Evolutionary conservation across 2,329 filamentous ascomycete species (phyloP), one percentile per base, ranked within the genome.

Genomic region (Ustilaginoidea virens): DNA sequence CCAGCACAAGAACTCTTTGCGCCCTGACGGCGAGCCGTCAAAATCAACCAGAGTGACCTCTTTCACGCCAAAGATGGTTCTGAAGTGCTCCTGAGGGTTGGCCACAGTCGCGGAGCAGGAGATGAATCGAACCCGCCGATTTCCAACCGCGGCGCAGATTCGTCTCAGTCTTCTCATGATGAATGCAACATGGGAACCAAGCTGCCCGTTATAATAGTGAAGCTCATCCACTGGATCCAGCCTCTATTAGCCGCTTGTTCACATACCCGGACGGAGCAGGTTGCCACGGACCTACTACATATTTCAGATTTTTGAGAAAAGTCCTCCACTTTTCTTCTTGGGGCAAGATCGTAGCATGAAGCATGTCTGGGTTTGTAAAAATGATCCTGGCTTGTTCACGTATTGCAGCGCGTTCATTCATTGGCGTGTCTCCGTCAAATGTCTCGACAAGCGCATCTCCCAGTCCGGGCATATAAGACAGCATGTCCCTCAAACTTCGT

Each of bases 291-390:
- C 62, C 61, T 6, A 98, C 90, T 1, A 98, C 86, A 45, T 80
- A 94, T 38, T 77, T 80, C 10, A 98, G 56, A 39, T 93, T 85
- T 49, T 82, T 72, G n/a, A 98, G 52, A 40, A 93, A 96, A 0
- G 69, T 71, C 26, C 86, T 69, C 90, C 90, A 98, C 17, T 69
- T 69, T 37, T 83, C 78, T 55, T 98, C 90, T 44, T 94, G 81
- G 0, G 90, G 87, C 4, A 98, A 55, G 16, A 98, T 92, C 0
- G 83, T 92, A 19, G 94, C 72, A 41, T 98, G 90, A 20, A 98
- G 64, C 86, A 96, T 98, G 45, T 98, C 90, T 0, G 90, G 90
- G 42, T 98, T 98, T 0, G 90, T 98, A 45, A 98, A 94, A 28
- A 98, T 87, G 36, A 96, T 83, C 15, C 83, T 69, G 1, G 80